Conservation (phyloP, 164 flowering plant species). For the Chloranthus sessilifolius region DNA sequence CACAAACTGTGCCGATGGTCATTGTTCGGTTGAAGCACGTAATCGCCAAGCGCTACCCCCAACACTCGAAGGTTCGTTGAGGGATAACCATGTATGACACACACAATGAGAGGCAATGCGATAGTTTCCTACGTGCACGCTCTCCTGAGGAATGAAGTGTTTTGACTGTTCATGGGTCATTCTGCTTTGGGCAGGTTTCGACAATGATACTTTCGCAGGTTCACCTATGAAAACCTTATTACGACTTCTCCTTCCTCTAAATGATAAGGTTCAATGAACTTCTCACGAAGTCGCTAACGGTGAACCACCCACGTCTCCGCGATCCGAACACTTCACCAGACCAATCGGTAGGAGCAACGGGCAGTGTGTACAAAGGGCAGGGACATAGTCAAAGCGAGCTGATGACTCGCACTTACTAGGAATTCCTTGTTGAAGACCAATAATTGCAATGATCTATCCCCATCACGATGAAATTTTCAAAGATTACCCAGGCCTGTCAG, state of each 20-base stretch:
- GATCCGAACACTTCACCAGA: background rate
- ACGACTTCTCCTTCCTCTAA: conserved; percentile 8
- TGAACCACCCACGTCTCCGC: background rate
- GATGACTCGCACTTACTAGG: conserved; percentile 21
- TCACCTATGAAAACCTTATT: background rate
- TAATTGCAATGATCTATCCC: conserved; percentile 22
- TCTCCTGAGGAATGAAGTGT: background rate
- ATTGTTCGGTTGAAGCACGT: too few relatives aligned
- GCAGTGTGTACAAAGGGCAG: background rate
- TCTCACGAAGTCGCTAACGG: background rate
- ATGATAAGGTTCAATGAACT: conserved; percentile 1
- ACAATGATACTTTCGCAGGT: conserved; percentile 3
- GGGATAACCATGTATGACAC: background rate
- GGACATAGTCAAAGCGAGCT: background rate
- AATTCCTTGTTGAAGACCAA: conserved; percentile 25
- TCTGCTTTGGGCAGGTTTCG: background rate
- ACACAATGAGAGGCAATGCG: background rate
- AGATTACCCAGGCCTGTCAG: conserved; percentile 16
- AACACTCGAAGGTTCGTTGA: background rate
- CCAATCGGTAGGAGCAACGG: conserved; percentile 3
- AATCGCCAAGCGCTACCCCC: too few relatives aligned
- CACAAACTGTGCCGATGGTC: too few relatives aligned
- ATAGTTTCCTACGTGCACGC: background rate
- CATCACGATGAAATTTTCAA: too few relatives aligned
- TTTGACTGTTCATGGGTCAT: background rate